These are phyloP conservation scores for Hanseniaspora pseudoguilliermondii DNA, from an alignment of 805 yeast genomes.

Conservation along the genomic window DNA sequence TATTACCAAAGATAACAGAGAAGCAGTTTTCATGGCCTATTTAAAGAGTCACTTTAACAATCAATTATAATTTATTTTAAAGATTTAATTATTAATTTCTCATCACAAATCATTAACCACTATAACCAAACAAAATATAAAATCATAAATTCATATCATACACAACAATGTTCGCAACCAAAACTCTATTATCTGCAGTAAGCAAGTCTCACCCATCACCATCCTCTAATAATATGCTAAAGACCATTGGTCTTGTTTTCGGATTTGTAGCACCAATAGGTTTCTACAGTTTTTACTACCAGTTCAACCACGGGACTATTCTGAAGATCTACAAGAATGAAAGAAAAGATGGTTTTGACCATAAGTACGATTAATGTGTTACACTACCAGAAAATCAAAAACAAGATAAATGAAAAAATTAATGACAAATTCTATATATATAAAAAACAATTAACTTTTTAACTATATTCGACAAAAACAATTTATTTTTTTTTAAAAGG, in stretches of 20 bases:
- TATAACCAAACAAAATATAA: neutral
- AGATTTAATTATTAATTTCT: neutral
- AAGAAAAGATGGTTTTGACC: conserved; percentile 12
- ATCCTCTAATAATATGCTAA: neutral
- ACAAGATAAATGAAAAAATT: neutral
- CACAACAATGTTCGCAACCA: conserved; percentile 8
- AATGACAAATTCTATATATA: neutral
- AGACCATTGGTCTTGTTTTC: conserved; percentile 2
- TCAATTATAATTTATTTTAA: no score
- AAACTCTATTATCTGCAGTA: neutral
- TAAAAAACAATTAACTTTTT: neutral
- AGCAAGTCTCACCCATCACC: neutral
- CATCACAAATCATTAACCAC: neutral
- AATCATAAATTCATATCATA: neutral
- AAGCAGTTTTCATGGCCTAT: no score
- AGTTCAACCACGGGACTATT: conserved; percentile 8
- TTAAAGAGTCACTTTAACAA: no score
- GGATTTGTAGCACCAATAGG: conserved; percentile 10
- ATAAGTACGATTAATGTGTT: conserved; percentile 1
- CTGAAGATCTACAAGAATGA: conserved; percentile 4
- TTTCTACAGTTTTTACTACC: conserved; percentile 9
- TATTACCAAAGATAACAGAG: no score
- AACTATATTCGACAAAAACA: no score
- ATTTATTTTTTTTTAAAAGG: no score
- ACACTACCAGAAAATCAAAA: neutral